Percentiles rank a stretch among this genome's conserved stretches.
These are phyloP conservation scores for Dicorynia guianensis DNA, from an alignment of 306 rosid genomes.

Conservation along the genomic window DNA sequence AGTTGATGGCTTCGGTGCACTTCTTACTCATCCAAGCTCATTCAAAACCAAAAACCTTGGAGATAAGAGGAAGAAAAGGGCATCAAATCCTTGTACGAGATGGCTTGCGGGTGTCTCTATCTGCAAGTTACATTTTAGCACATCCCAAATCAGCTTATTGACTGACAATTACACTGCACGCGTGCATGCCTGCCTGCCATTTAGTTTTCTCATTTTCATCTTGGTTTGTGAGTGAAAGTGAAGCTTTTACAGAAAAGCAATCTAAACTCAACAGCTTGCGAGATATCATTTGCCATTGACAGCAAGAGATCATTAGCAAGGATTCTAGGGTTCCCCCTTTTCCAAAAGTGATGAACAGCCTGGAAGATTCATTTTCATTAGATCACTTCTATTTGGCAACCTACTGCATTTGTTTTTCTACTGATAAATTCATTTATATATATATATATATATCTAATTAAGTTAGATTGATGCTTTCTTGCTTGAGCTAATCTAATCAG, in stretches of 20 bases:
- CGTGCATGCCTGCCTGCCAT: no score
- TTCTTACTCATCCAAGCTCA: constrained; percentile 5
- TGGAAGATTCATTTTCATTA: not conserved
- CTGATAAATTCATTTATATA: not conserved
- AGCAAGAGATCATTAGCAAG: not conserved
- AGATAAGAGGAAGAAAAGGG: constrained; percentile 7
- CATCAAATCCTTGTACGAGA: not conserved
- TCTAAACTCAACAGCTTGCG: not conserved
- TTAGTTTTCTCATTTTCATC: no score
- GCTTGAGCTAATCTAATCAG: no score
- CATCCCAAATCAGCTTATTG: no score
- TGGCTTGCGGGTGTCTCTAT: no score
- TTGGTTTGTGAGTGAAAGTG: not conserved
- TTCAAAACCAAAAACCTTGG: not conserved
- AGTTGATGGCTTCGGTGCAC: not conserved
- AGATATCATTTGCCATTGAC: not conserved
- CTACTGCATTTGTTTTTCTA: not conserved
- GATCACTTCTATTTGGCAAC: not conserved
- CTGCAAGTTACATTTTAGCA: no score
- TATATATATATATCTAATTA: no score
- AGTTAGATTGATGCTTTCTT: no score
- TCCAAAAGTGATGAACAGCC: not conserved
- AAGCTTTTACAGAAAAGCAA: not conserved
- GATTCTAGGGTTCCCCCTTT: not conserved
- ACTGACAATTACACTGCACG: no score